phyloP scores from a whole-genome alignment of 2,329 filamentous ascomycete genomes.

The Biscogniauxia sp. region DNA sequence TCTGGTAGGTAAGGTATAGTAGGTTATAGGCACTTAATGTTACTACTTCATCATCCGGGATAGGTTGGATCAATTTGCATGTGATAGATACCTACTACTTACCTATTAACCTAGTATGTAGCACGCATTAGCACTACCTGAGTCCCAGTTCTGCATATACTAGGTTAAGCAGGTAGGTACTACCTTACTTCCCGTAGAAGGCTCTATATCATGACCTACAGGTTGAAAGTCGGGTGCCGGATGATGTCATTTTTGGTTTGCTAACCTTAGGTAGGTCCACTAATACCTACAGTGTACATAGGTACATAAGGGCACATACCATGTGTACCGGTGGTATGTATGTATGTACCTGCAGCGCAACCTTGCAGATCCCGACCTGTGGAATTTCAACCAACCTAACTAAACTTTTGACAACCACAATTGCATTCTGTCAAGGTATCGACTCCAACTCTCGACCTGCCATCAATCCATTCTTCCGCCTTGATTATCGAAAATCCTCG shows the following conservation, averaged over 20 bases:
- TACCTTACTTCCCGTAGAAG: too few relatives aligned
- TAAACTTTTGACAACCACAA: background rate
- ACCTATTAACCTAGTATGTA: too few relatives aligned
- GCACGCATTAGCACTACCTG: too few relatives aligned
- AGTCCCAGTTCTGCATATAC: too few relatives aligned
- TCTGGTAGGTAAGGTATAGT: too few relatives aligned
- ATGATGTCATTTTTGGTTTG: constrained; percentile 10
- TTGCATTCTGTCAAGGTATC: background rate
- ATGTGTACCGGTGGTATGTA: background rate
- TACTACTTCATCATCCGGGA: too few relatives aligned
- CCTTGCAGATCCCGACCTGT: constrained; percentile 5
- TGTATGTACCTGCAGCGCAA: background rate
- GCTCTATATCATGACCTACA: too few relatives aligned
- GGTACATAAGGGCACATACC: background rate
- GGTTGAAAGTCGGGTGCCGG: background rate
- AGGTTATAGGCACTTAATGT: too few relatives aligned
- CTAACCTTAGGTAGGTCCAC: background rate
- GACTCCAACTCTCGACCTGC: background rate
- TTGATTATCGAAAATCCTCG: background rate
- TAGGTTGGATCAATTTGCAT: too few relatives aligned
- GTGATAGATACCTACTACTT: too few relatives aligned
- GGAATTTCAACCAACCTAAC: constrained; percentile 4
- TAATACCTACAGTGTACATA: background rate
- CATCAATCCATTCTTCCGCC: background rate
- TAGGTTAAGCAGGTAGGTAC: too few relatives aligned